Evolutionary conservation across 176 grass and related monocot genomes (phyloP), one percentile per base, ranked within the genome.

Genomic region (Eleusine coracana): DNA sequence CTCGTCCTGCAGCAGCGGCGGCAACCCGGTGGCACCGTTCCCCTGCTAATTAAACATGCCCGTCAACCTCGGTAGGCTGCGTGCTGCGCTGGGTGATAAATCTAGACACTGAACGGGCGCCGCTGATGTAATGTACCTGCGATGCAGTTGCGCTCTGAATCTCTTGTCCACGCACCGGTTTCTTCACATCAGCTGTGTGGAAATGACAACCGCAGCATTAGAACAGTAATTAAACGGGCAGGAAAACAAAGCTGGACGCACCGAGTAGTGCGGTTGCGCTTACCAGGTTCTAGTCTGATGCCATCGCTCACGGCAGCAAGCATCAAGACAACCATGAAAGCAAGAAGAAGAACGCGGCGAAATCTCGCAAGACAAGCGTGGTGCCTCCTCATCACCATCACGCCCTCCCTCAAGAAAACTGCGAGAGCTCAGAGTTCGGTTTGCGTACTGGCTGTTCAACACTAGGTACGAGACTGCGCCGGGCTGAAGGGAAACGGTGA

Each of bases 281-380:
- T 87, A 94, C 92, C 12, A 16, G 89, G 92, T 4, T 18, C 65
- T 56, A 51, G 82, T 66, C 90, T 82, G 45, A 92, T 83, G 61
- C 79, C 87, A 41, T 90, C 75, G 3, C 64, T 48, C 25, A 46
- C 39, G 36, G 81, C 76, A 1, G 79, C 71, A 42, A 92, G 84
- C 73, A 92, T 48, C 78, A 83, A 40, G 41, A 90, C 0, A 0
- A 9, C 46, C 12, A 51, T 16, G 16, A 80, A 44, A 9, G 76
- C 7, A 21, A 87, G 64, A 64, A 71, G 55, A 36, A 23, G 62
- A 45, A 28, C 41, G 67, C 40, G 8, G 52, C 6, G 83, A 67
- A 27, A 46, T 77, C 70, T 45, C 16, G 67, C 78, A 37, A 31
- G 60, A 5, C 5, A 34, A 73, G 21, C 69, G 70, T 15, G 63